These are phyloP conservation scores for Pezicula rhizophila DNA, from an alignment of 2,329 filamentous ascomycete genomes.

Conservation along the genomic window DNA sequence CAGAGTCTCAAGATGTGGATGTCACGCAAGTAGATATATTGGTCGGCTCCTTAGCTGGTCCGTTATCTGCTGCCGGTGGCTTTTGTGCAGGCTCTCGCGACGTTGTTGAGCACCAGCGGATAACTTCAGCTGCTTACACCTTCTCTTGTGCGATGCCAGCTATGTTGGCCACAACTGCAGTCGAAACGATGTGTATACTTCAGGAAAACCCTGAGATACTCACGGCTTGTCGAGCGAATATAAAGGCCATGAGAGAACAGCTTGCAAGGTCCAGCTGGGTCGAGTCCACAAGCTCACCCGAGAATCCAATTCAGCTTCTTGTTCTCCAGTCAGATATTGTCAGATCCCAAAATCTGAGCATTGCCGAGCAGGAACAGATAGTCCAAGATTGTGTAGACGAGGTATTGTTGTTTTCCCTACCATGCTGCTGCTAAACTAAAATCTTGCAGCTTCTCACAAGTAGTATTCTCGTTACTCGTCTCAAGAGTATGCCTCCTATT, in stretches of 20 bases:
- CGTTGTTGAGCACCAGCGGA: constrained; percentile 92
- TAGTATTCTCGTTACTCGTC: constrained; percentile 78
- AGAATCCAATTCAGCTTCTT: constrained; percentile 84
- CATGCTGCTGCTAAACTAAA: constrained; percentile 6
- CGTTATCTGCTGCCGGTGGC: constrained; percentile 85
- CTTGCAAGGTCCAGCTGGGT: constrained; percentile 92
- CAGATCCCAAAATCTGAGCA: constrained; percentile 57
- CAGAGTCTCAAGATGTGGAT: constrained; percentile 95
- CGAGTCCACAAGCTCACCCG: constrained; percentile 67
- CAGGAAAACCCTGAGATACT: constrained; percentile 83
- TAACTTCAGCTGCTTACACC: constrained; percentile 86
- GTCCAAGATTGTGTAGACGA: constrained; percentile 94
- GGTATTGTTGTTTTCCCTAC: constrained; percentile 42
- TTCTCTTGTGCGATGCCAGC: constrained; percentile 93
- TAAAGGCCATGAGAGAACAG: constrained; percentile 77
- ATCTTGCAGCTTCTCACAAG: constrained; percentile 67
- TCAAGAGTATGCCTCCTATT: constrained; percentile 71
- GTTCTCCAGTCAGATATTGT: constrained; percentile 80
- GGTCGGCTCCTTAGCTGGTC: constrained; percentile 82
- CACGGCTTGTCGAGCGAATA: constrained; percentile 74
- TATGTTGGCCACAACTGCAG: constrained; percentile 90
- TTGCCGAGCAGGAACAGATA: constrained; percentile 76
- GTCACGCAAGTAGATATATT: constrained; percentile 95
- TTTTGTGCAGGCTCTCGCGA: constrained; percentile 94
- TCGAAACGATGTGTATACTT: constrained; percentile 79